Conservation (phyloP, 768 basidiomycete species). For the Mycena maculata region DNA sequence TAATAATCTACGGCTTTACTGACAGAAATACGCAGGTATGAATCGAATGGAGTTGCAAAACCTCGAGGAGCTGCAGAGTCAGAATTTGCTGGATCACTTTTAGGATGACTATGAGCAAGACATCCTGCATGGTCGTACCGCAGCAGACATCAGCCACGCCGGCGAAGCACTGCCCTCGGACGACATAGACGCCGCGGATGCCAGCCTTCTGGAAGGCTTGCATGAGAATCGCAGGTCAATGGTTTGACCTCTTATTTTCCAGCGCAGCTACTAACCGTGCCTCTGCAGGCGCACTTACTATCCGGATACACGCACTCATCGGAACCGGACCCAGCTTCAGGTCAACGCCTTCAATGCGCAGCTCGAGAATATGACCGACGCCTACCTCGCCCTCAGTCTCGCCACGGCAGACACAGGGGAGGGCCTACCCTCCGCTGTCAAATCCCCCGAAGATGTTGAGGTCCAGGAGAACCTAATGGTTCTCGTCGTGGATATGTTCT, state of each 20-base stretch:
- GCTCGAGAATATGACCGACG: neutral
- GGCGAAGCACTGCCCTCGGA: neutral
- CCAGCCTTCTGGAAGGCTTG: neutral
- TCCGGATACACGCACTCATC: too few species aligned
- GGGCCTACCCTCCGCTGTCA: neutral
- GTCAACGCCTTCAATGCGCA: neutral
- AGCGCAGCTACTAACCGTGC: too few species aligned
- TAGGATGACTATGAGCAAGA: neutral
- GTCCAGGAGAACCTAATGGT: neutral
- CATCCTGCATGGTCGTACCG: neutral
- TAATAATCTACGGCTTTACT: too few species aligned
- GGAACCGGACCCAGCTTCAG: neutral
- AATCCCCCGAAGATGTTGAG: neutral
- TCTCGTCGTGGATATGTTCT: neutral
- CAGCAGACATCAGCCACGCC: neutral
- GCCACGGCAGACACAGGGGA: neutral
- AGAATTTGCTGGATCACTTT: too few species aligned
- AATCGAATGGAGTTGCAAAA: too few species aligned
- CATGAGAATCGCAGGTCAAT: neutral
- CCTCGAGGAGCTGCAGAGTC: too few species aligned
- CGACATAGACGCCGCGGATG: neutral
- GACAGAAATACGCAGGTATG: too few species aligned
- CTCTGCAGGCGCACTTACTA: too few species aligned
- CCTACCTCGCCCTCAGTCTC: neutral
- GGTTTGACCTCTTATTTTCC: neutral